Evolutionary conservation across 805 yeast genomes (phyloP), one percentile per base, ranked within the genome.

Genomic region (Kluyveromyces nonfermentans): DNA sequence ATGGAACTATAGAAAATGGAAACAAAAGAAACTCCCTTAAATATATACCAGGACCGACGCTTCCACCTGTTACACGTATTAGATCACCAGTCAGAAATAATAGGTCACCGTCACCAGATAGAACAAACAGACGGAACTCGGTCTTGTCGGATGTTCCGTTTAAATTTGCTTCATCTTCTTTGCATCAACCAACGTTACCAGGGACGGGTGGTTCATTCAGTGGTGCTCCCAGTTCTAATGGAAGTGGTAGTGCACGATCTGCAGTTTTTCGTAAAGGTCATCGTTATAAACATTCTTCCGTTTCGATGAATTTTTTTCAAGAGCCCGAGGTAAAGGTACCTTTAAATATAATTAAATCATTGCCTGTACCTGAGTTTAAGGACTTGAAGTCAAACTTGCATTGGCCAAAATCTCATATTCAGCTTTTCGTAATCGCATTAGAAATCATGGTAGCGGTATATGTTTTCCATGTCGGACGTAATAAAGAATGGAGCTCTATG

Each of bases 241-340:
- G 31, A 8, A 22, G 41, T n/a, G 49, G 55, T 30, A 56, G 58
- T 41, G 55, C 60, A n/a, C 58, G 69, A 55, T 77, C 87, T 1
- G 79, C 84, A 0, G 19, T 38, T 19, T 85, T 80, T 54, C 80
- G 98, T 70, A 79, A 89, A 53, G 98, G 98, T 6, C 98, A 90
- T 63, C 75, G 90, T 53, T 90, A 90, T 60, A 90, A 90, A 60
- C 97, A 90, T 63, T 88, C 97, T 2, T 88, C 96, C 7, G 96
- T 90, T 5, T 87, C 96, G 5, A 84, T 90, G 93, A 89, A 90
- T 62, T 74, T 90, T 60, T 90, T 93, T 60, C 96, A 86, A 62
- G 97, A 90, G 57, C 96, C 97, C 1, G 83, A 88, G 14, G 77
- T 71, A 34, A 71, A 80, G 32, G 80, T 83, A 4, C 83, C 88